Base-by-base conservation (phyloP, 192 early-diverging fungal species). In the Podochytrium sp. region DNA sequence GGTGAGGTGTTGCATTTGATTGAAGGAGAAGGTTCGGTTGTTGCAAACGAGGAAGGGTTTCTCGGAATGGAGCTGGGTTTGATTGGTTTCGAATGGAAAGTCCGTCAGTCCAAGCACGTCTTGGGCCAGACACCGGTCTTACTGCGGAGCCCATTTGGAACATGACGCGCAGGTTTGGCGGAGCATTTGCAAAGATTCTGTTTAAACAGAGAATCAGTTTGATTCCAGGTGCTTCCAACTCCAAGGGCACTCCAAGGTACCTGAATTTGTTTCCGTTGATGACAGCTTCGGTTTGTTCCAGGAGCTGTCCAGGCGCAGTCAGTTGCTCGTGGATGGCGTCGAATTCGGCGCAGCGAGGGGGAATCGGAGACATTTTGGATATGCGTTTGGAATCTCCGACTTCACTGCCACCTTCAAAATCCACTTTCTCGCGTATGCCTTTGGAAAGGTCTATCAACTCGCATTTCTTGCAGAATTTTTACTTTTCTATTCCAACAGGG, bases 101-200 rank as follows among this genome's bases (percentile, higher is more conserved):
- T n/a, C 7, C 18, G 14, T 27, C 1, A 57, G 33, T 37, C 16
- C 16, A 29, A 62, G 16, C 12, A 62, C 12, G 33, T 2, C 12
- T 10, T 14, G 20, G n/a, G n/a, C n/a, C n/a, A n/a, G n/a, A n/a
- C n/a, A 39, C 14, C 38, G 38, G 14, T 37, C 14, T 12, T 25
- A 62, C 60, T 18, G 18, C 38, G 38, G 10, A 7, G 16, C 60
- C 60, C 34, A 62, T 38, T 7, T 16, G 16, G 38, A 62, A 62
- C 16, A 62, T 27, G 10, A 35, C 60, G 2, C 60, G 30, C 60
- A 62, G 27, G 38, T 16, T 33, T 30, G 30, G 37, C 34, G 38
- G 60, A 12, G 60, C 60, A 39, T 62, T 62, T 27, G 60, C 29
- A 38, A 62, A 62, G 16, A 62, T 35, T 27, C 60, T 62, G 60